Base-by-base conservation (phyloP, 2,329 filamentous ascomycete species). In the Ophiostoma pallidulum region DNA sequence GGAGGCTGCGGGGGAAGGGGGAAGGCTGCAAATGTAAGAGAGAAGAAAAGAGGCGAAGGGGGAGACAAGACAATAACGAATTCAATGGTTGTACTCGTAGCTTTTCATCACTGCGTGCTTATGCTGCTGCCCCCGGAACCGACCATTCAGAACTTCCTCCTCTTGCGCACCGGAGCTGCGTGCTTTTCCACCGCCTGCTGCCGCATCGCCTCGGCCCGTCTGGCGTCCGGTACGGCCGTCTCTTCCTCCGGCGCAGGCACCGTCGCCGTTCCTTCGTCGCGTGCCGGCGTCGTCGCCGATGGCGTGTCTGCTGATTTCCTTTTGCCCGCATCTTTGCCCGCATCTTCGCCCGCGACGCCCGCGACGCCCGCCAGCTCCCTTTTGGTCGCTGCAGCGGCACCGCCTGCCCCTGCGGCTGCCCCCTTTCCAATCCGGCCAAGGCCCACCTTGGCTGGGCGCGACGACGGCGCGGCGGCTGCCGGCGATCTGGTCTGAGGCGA, bases 81-180 rank as follows among this genome's bases (percentile, higher is more conserved):
- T n/a, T 31, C 12, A 12, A 40, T 28, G 12, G n/a, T 29, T 41
- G 12, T 28, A 28, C 10, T 28, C 24, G 24, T 28, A 28, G 24
- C 24, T 10, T 28, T 6, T 28, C 10, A 10, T 28, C 24, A 28
- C 10, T n/a, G 18, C 7, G 32, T 37, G 5, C 2, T 39, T 20
- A 18, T 14, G 12, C 13, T 20, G 6, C 16, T 37, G 3, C 12
- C 8, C 19, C 19, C 18, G 7, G 10, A 28, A 28, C 6, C 24
- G 10, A 10, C 10, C 5, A 28, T 28, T 57, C 58, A 79, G 51
- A 78, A 78, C 43, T 67, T 73, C 37, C 75, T 65, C 61, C 76
- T 78, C 64, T 79, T 79, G 59, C 71, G 75, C 7, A 64, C 66
- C 4, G 75, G 75, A 1, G 69, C 68, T 0, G 70, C 66, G 3